These are phyloP conservation scores for Fusarium udum DNA, from an alignment of 2,329 filamentous ascomycete genomes.

Conservation along the genomic window DNA sequence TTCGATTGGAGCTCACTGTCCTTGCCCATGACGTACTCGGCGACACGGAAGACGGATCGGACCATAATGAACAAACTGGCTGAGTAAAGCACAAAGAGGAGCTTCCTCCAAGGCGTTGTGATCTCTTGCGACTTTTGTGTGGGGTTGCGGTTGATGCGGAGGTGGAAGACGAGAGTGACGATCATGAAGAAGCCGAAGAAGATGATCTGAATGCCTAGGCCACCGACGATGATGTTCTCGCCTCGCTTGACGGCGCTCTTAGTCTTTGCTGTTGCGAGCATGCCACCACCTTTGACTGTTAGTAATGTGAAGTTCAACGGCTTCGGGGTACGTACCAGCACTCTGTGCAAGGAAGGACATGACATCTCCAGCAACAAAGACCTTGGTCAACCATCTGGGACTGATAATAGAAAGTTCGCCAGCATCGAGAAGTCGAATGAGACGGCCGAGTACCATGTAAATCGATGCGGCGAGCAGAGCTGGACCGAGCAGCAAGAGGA, in stretches of 20 bases:
- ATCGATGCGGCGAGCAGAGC: conserved; percentile 57
- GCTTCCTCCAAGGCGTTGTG: conserved; percentile 46
- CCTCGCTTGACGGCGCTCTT: conserved; percentile 48
- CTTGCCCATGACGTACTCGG: conserved; percentile 53
- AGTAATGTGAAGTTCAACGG: not conserved
- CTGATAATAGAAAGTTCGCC: conserved; percentile 53
- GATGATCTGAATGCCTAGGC: conserved; percentile 63
- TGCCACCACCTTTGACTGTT: conserved; percentile 34
- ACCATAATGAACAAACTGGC: conserved; percentile 51
- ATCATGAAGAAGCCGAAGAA: conserved; percentile 64
- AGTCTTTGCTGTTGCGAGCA: conserved; percentile 40
- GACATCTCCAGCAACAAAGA: conserved; percentile 62
- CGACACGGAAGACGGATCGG: conserved; percentile 53
- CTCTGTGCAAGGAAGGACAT: conserved; percentile 54
- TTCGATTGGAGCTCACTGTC: conserved; percentile 47
- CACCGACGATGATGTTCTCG: conserved; percentile 60
- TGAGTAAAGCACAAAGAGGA: conserved; percentile 41
- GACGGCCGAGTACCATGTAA: conserved; percentile 58
- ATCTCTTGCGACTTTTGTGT: conserved; percentile 30
- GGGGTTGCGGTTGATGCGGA: conserved; percentile 36
- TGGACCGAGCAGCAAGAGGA: conserved; percentile 52
- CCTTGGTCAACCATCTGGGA: conserved; percentile 57
- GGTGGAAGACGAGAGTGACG: conserved; percentile 58
- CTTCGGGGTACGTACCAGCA: conserved; percentile 28
- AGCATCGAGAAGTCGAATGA: conserved; percentile 52